Evolutionary conservation across 176 grass and related monocot species (phyloP).

Genomic region (Oryza glaberrima): DNA sequence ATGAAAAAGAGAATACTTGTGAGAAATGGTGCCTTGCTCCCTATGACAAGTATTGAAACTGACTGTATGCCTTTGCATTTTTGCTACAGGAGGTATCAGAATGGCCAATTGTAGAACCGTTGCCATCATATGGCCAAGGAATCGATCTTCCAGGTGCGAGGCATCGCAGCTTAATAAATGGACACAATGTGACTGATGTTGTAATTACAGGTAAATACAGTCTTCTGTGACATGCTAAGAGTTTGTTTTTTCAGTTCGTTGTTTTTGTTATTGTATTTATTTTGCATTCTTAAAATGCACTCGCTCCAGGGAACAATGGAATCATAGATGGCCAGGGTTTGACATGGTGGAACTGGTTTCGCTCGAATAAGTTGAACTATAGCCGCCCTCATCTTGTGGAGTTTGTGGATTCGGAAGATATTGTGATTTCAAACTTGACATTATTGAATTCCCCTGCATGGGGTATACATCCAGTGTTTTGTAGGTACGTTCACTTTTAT

Average conservation of each 20-base stretch:
- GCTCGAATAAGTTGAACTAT: slow-evolving; percentile 65
- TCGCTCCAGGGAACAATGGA: slow-evolving; percentile 64
- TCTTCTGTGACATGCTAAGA: background rate
- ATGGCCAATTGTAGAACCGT: slow-evolving; percentile 76
- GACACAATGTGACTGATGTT: slow-evolving; percentile 69
- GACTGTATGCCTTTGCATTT: slow-evolving; percentile 17
- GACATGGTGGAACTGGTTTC: slow-evolving; percentile 89
- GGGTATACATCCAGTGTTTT: slow-evolving; percentile 87
- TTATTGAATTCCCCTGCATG: slow-evolving; percentile 86
- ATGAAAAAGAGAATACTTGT: background rate
- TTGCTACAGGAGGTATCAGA: slow-evolving; percentile 63
- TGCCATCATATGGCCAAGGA: slow-evolving; percentile 85
- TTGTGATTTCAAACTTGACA: slow-evolving; percentile 71
- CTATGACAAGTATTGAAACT: background rate
- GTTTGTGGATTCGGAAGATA: slow-evolving; percentile 66
- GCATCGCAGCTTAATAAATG: slow-evolving; percentile 86
- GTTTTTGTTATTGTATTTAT: background rate
- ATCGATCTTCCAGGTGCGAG: slow-evolving; percentile 73
- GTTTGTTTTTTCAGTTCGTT: background rate
- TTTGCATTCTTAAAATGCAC: background rate
- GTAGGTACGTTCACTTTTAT: slow-evolving; percentile 51
- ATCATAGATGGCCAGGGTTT: slow-evolving; percentile 78
- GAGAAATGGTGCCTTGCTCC: background rate
- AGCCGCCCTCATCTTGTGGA: slow-evolving; percentile 94
- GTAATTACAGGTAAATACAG: slow-evolving; percentile 71